A percentile compares a stretch with the other conserved stretches of the same genome.
Conservation (phyloP, 179 eudicot genomes). For the Actinidia chinensis region DNA sequence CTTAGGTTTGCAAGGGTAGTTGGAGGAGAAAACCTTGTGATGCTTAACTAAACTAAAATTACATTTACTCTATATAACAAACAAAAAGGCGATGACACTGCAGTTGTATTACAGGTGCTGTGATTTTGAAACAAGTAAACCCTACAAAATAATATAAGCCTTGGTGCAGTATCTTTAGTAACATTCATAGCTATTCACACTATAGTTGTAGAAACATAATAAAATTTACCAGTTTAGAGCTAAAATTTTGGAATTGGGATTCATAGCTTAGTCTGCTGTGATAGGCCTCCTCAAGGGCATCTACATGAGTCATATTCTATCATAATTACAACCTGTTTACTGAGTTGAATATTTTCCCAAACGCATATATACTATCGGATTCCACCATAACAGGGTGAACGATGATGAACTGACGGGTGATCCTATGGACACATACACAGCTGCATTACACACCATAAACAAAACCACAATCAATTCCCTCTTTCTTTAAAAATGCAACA, state of each 20-base stretch:
- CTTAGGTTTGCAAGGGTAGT: not conserved
- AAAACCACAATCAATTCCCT: slow-evolving; percentile 11
- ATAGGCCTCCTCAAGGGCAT: slow-evolving; percentile 94
- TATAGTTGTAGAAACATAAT: not conserved
- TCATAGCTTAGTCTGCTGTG: slow-evolving; percentile 97
- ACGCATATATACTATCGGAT: slow-evolving; percentile 94
- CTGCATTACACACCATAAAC: slow-evolving; percentile 43
- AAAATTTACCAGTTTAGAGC: slow-evolving; percentile 50
- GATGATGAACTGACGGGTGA: slow-evolving; percentile 89
- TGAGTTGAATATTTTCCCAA: slow-evolving; percentile 92
- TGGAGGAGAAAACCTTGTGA: not conserved
- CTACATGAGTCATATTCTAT: slow-evolving; percentile 92
- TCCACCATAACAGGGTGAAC: slow-evolving; percentile 97
- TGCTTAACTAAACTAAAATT: not conserved
- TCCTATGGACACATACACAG: slow-evolving; percentile 85
- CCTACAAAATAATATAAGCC: not conserved
- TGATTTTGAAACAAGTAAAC: not conserved
- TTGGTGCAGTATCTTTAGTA: not conserved
- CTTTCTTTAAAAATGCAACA: not conserved
- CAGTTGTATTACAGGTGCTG: not conserved
- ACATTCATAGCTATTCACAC: not conserved
- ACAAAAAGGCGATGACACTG: not conserved
- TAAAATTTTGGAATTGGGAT: slow-evolving; percentile 73
- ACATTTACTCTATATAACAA: too few species aligned
- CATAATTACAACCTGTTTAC: slow-evolving; percentile 90